Conservation (phyloP, 2,329 filamentous ascomycete genomes). For the Calonectria crousiana region DNA sequence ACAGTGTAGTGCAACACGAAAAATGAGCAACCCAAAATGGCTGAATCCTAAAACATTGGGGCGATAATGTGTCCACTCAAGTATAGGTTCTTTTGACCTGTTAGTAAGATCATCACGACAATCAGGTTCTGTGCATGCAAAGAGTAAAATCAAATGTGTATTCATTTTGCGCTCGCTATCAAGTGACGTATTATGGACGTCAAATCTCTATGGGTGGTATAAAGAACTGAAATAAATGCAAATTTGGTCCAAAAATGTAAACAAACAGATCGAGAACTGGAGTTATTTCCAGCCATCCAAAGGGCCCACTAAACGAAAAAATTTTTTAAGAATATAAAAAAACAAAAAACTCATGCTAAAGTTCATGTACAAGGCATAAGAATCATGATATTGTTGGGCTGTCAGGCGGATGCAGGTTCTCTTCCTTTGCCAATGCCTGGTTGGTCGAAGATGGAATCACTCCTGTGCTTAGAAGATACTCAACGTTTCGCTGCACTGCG, state of each 20-base stretch:
- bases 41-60: too few species aligned
- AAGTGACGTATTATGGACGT: not conserved
- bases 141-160: not conserved
- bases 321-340: not conserved
- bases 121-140: not conserved
- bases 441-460: conserved; percentile 10
- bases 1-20: too few species aligned
- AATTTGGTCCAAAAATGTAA: not conserved
- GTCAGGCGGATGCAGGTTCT: not conserved
- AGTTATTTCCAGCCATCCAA: not conserved
- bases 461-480: conserved; percentile 15
- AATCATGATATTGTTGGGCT: not conserved
- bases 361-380: not conserved
- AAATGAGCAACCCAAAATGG: too few species aligned
- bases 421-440: not conserved
- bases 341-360: not conserved
- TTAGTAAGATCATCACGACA: not conserved
- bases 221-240: not conserved
- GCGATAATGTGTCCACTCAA: too few species aligned
- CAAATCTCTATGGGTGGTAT: not conserved
- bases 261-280: not conserved
- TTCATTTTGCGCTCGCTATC: not conserved
- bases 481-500: conserved; percentile 15
- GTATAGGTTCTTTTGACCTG: too few species aligned
- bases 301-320: not conserved